Evolutionary conservation across 1,284 basidiomycete genomes (phyloP), one percentile per base, ranked within the genome.

Genomic region (Pseudozyma sp.): DNA sequence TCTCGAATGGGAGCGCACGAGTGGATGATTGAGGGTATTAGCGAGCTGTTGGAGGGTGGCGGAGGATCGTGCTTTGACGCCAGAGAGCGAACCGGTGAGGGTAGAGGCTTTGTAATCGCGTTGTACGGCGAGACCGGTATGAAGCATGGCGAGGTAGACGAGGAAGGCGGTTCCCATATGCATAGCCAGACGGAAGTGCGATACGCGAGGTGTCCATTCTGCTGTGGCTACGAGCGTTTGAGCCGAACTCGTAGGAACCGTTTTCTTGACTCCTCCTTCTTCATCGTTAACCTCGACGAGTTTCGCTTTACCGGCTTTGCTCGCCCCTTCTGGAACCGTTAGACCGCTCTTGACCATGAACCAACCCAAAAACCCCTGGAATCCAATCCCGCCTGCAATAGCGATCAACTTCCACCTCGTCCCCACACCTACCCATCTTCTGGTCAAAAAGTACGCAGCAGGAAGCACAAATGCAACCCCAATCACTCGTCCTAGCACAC

Each of bases 341-440:
- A 99, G 88, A 1, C 97, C 97, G 11, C 94, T 96, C 84, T 97
- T 93, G 69, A 99, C 97, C 97, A 99, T 99, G 88, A 97, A 97
- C 97, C 97, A 99, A 34, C 97, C 97, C 19, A 99, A 88, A 16
- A 90, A 89, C 43, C 97, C 97, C 85, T 99, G 93, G 38, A 91
- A 91, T 25, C 93, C 95, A 57, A 98, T 91, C 50, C 97, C 90
- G 0, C 90, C 85, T 0, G 91, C 92, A 70, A 97, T 89, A 1
- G 89, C 90, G 13, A 89, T 85, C 34, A 97, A 88, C 73, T 90
- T 90, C 34, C 86, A 85, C 1, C 91, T 89, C 58, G 93, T 88
- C 2, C 64, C 72, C 25, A 14, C 25, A 0, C 51, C 64, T 0
- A 77, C 70, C 64, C 70, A 77, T 9, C 54, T 52, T 0, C 61